Evolutionary conservation across 2,329 filamentous ascomycete genomes (phyloP).

Genomic region (Cordyceps farinosa): DNA sequence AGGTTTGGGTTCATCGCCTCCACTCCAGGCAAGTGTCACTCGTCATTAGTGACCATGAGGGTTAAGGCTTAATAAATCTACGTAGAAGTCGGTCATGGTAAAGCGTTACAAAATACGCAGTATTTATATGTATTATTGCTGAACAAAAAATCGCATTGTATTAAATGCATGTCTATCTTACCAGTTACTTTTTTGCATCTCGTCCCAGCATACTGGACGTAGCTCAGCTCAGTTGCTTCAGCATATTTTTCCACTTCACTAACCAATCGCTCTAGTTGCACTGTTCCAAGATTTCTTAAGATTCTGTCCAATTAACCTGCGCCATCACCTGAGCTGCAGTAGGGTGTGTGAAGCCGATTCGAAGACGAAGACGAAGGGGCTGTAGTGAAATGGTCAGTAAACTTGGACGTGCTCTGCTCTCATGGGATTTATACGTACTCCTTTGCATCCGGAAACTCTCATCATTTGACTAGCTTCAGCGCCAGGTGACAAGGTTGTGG

Average conservation of each 20-base stretch:
- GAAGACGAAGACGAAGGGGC: constrained; percentile 81
- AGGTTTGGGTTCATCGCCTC: not conserved
- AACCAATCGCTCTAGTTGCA: constrained; percentile 25
- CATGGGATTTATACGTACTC: constrained; percentile 61
- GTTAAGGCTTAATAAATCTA: too few species aligned
- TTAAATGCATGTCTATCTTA: constrained; percentile 4
- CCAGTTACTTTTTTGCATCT: not conserved
- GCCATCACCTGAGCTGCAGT: constrained; percentile 71
- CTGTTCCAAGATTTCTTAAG: constrained; percentile 34
- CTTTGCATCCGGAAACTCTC: constrained; percentile 79
- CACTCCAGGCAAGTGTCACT: not conserved
- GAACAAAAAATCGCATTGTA: not conserved
- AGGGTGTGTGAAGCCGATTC: constrained; percentile 74
- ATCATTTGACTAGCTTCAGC: constrained; percentile 87
- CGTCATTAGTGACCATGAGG: not conserved
- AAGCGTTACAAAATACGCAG: not conserved
- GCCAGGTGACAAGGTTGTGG: constrained; percentile 68
- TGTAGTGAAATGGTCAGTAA: constrained; percentile 36
- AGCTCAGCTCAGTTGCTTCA: not conserved
- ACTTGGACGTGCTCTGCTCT: not conserved
- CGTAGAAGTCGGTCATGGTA: too few species aligned
- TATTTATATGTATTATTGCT: not conserved
- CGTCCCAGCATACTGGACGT: not conserved
- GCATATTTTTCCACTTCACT: constrained; percentile 10
- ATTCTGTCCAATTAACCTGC: constrained; percentile 95